A percentile compares a stretch with the other conserved stretches of the same genome.
phyloP scores from a whole-genome alignment of 2,329 filamentous ascomycete genomes.

The Chrysoporthe austroafricana region DNA sequence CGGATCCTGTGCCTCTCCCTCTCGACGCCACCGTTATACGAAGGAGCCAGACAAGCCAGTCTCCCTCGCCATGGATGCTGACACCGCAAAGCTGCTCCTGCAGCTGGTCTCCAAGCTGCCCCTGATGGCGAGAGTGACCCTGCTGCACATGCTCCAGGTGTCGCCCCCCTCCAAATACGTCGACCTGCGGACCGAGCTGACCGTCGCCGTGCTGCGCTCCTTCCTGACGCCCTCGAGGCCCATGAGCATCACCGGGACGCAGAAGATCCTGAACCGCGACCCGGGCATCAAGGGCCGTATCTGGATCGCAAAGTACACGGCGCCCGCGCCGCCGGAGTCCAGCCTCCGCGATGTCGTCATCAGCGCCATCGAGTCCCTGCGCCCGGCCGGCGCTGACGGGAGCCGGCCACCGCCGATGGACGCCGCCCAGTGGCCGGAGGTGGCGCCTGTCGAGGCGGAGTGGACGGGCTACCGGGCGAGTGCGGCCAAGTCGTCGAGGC shows the following conservation, averaged over 20 bases:
- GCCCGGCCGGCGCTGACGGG: slow-evolving; percentile 28
- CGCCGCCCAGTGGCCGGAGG: slow-evolving; percentile 50
- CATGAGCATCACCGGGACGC: slow-evolving; percentile 61
- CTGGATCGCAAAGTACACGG: slow-evolving; percentile 76
- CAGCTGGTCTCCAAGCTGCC: slow-evolving; percentile 61
- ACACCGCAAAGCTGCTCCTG: slow-evolving; percentile 32
- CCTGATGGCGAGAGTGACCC: slow-evolving; percentile 61
- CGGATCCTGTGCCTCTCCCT: too few species aligned
- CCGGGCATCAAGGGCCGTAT: slow-evolving; percentile 75
- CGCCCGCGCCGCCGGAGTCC: slow-evolving; percentile 62
- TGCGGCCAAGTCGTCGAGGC: slow-evolving; percentile 52
- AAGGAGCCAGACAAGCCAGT: neutral
- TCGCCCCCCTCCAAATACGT: slow-evolving; percentile 76
- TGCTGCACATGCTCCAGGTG: slow-evolving; percentile 67
- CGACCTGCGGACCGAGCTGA: slow-evolving; percentile 76
- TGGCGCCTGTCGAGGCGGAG: slow-evolving; percentile 67
- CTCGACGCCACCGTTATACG: slow-evolving; percentile 6
- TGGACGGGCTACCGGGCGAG: slow-evolving; percentile 73
- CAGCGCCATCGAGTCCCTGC: slow-evolving; percentile 59
- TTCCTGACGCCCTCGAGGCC: slow-evolving; percentile 55
- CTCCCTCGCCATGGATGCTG: slow-evolving; percentile 23
- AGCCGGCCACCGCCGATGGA: slow-evolving; percentile 25
- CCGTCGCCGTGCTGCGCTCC: slow-evolving; percentile 71
- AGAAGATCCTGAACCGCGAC: slow-evolving; percentile 65
- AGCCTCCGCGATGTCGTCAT: slow-evolving; percentile 62